Evolutionary conservation across 768 basidiomycete genomes (phyloP), one percentile per base, ranked within the genome.

Genomic region (Leccinum boreale): DNA sequence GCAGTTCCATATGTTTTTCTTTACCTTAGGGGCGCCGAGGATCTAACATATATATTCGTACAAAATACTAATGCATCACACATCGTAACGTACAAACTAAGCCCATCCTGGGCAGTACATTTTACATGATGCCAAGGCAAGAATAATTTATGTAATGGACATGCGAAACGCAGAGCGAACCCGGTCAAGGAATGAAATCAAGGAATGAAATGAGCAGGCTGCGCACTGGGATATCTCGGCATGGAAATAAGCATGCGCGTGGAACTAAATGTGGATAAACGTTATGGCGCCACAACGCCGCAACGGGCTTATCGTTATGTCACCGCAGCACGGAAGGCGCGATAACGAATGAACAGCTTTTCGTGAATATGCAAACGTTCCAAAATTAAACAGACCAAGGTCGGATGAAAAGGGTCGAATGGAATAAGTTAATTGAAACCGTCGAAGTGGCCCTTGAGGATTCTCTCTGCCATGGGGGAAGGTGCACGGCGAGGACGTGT

Each of bases 391-490:
- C 23, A 51, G 36, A 58, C 52, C 23, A 44, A 10, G 47, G 28
- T 10, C 54, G 50, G 56, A 52, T 31, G 31, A 31, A 31, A 29
- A 12, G 31, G 49, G 28, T 15, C 54, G 50, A 57, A 52, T 42
- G 53, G 12, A 35, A 53, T 56, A 53, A 55, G 39, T 81, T 74
- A 92, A 68, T 90, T 89, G 79, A 94, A 94, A 50, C 92, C 87
- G 68, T 94, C 92, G 64, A 93, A 94, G 65, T 94, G 92, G 9
- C 92, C 92, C 77, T 90, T 94, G 64, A 94, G 81, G 59, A 94
- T 92, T 58, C 92, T 80, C 74, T 94, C 92, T 61, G 91, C 92
- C 92, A 92, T 93, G 6, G 91, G 91, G 39, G 89, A 91, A 19
- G 90, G 91, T 3, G 88, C 89, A 59, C 85, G 78, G 55, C 82